Conservation (phyloP, 108 stramenopile genomes). For the Discostella stelligeroides region DNA sequence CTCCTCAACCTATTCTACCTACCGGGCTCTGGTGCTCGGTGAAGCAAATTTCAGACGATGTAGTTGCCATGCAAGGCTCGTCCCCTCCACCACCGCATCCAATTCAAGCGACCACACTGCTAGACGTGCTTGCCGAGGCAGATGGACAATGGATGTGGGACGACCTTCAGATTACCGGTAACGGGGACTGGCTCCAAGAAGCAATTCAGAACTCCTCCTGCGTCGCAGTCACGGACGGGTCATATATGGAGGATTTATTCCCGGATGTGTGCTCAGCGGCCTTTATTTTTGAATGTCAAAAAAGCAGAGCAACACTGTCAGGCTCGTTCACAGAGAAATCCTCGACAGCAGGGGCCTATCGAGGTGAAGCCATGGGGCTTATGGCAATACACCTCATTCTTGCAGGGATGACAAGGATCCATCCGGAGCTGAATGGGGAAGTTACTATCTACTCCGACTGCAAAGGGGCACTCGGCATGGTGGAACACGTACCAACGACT, state of each 20-base stretch:
- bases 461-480: too few species aligned
- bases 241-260: constrained; percentile 10
- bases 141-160: constrained; percentile 13
- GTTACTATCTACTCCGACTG: constrained; percentile 3
- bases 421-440: not conserved
- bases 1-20: not conserved
- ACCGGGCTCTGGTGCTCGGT: not conserved
- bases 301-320: not conserved
- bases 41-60: not conserved
- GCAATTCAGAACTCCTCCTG: constrained; percentile 5
- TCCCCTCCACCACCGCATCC: not conserved
- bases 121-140: not conserved
- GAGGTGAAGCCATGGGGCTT: constrained; percentile 25
- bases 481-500: not conserved
- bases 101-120: not conserved
- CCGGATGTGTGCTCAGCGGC: too few species aligned
- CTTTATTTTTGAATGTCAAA: too few species aligned
- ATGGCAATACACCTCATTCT: constrained; percentile 25
- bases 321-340: constrained; percentile 17
- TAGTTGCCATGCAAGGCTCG: not conserved
- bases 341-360: constrained; percentile 5
- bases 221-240: constrained; percentile 23
- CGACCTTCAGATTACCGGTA: not conserved
- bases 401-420: constrained; percentile 7
- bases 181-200: constrained; percentile 8